Evolutionary conservation across 2,329 filamentous ascomycete species (phyloP), one percentile per base, ranked within the genome.

Genomic region (Diaporthe vexans): DNA sequence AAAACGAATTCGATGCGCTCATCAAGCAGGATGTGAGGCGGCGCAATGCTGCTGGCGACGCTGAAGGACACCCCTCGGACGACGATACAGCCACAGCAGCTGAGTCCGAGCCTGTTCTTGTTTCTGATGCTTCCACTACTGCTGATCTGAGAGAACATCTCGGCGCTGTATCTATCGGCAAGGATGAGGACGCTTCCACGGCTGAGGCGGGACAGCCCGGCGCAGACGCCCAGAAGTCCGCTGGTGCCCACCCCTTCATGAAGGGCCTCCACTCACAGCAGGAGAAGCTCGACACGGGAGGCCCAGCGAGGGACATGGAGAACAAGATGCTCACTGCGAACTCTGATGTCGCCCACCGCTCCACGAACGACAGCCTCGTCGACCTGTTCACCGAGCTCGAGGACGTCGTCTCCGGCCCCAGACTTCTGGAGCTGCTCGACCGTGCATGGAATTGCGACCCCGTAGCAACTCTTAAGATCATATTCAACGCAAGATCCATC

Each of bases 401-500:
- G 71, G 83, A 86, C 0, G 79, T 81, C 19, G 76, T 86, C 17
- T 80, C 82, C 0, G 81, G 82, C 0, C 78, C 80, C 0, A 78
- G 82, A 1, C 79, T 91, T 1, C 77, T 80, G 7, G 77, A 83
- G 17, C 78, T 88, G 1, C 85, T 91, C 40, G 79, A 85, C 3
- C 74, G 80, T 3, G 86, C 89, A 0, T 92, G 90, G 90, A 77
- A 79, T 1, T 78, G 81, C 1, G 87, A 91, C 74, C 76, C 86
- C 0, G 77, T 86, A 3, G 79, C 83, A 17, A 90, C 89, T 0
- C 83, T 91, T 40, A 90, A 90, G 78, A 85, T 91, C 77, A 88
- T 92, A 76, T 91, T 90, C 84, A 90, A 91, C 74, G 81, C 86
- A 0, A 86, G 90, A 13, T 90, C 88, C n/a, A 91, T 91, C 65